A percentile compares a stretch with the other conserved stretches of the same genome.
phyloP scores from a whole-genome alignment of 2,329 filamentous ascomycete genomes.

The Emmonsiellopsis sp. region DNA sequence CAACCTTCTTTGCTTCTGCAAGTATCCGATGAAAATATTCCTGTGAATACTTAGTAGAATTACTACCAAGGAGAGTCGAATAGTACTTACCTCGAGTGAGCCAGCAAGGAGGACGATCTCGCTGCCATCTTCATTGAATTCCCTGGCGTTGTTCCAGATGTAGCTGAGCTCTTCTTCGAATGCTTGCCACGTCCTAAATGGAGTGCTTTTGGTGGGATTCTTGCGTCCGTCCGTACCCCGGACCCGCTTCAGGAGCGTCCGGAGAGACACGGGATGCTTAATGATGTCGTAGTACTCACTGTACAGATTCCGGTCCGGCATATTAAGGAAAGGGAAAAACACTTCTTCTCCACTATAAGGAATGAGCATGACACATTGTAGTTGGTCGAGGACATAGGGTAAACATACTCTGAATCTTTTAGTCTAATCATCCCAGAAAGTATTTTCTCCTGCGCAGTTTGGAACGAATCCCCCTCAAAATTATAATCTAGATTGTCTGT shows the following conservation, averaged over 20 bases:
- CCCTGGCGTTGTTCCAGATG: conserved; percentile 80
- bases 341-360: conserved; percentile 53
- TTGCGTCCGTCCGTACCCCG: conserved; percentile 63
- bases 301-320: conserved; percentile 60
- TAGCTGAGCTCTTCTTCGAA: conserved; percentile 72
- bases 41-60: conserved; percentile 33
- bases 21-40: conserved; percentile 60
- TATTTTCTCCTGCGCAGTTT: conserved; percentile 79
- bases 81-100: conserved; percentile 60
- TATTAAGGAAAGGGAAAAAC: conserved; percentile 64
- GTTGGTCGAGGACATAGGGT: conserved; percentile 8
- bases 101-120: conserved; percentile 69
- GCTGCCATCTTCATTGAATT: conserved; percentile 87
- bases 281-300: conserved; percentile 86
- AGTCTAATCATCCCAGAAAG: conserved; percentile 62
- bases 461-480: conserved; percentile 67
- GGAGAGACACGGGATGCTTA: conserved; percentile 68
- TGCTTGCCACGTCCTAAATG: conserved; percentile 73
- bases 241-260: conserved; percentile 66
- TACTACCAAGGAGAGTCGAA: conserved; percentile 5
- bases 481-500: conserved; percentile 33
- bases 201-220: conserved; percentile 50
- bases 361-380: conserved; percentile 14
- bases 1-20: conserved; percentile 61
- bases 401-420: conserved; percentile 55